These are phyloP conservation scores for Dactylorhiza incarnata DNA, from an alignment of 106 monocot species.

Conservation along the genomic window DNA sequence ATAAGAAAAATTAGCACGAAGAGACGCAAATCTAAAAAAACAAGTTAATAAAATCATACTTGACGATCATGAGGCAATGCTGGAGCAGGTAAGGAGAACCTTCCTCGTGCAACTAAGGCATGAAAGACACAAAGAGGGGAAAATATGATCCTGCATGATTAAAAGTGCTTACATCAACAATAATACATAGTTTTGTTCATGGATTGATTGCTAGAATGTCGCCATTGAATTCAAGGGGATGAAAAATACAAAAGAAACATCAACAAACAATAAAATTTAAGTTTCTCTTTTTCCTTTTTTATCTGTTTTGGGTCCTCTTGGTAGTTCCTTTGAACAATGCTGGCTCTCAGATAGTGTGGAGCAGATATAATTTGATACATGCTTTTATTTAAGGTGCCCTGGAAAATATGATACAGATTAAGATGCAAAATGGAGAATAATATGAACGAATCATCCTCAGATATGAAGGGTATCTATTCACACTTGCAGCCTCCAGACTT, in stretches of 20 bases:
- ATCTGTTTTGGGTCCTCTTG: too few species aligned
- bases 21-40: not conserved
- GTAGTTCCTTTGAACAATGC: too few species aligned
- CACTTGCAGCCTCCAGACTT: not conserved
- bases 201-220: not conserved
- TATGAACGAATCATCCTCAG: not conserved
- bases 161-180: not conserved
- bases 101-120: slow-evolving; percentile 64
- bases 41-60: slow-evolving; percentile 38
- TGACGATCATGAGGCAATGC: slow-evolving; percentile 89
- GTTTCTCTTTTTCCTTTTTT: too few species aligned
- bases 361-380: too few species aligned
- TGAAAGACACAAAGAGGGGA: slow-evolving; percentile 89
- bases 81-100: slow-evolving; percentile 96
- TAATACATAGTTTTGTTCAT: not conserved
- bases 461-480: not conserved
- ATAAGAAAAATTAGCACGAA: not conserved
- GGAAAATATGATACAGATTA: not conserved
- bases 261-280: too few species aligned
- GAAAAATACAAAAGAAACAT: too few species aligned
- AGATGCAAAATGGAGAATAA: not conserved
- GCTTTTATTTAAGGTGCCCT: not conserved
- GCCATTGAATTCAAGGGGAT: not conserved
- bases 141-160: slow-evolving; percentile 60
- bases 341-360: too few species aligned